A percentile compares a stretch with the other conserved stretches of the same genome.
Evolutionary conservation across 1,139 yeast species (phyloP).

Genomic region (Debaryomyces sp.): DNA sequence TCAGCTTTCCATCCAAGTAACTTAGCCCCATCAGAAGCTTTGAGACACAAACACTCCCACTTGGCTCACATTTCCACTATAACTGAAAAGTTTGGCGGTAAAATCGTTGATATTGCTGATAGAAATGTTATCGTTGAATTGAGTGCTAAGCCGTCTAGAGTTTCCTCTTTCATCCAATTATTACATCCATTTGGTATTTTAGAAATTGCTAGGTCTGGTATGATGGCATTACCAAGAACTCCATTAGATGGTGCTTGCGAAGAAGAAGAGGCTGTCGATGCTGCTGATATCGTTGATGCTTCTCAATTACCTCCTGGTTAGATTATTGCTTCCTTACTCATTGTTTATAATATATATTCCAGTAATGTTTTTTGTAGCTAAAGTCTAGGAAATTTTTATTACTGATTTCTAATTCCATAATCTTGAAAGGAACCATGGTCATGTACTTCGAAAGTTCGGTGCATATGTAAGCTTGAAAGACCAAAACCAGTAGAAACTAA

Average conservation of each 20-base stretch:
- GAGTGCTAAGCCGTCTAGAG: slow-evolving; percentile 90
- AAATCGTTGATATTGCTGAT: slow-evolving; percentile 87
- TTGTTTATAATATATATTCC: background rate
- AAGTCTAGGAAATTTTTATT: background rate
- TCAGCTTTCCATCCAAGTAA: slow-evolving; percentile 83
- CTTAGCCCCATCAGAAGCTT: slow-evolving; percentile 87
- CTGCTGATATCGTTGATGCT: slow-evolving; percentile 74
- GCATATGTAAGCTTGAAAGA: background rate
- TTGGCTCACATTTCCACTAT: slow-evolving; percentile 80
- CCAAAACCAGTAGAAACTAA: too few relatives aligned
- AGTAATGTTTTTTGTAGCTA: background rate
- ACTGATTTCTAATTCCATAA: background rate
- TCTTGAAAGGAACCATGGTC: background rate
- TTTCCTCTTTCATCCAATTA: slow-evolving; percentile 82
- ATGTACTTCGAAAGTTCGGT: background rate
- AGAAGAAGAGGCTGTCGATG: slow-evolving; percentile 56
- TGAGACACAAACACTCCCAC: slow-evolving; percentile 91
- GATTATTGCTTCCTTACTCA: slow-evolving; percentile 8
- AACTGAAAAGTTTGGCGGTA: slow-evolving; percentile 89
- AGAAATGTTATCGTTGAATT: slow-evolving; percentile 93
- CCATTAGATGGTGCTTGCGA: slow-evolving; percentile 64
- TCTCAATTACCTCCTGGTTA: slow-evolving; percentile 95
- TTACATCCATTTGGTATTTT: slow-evolving; percentile 94
- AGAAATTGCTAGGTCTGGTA: slow-evolving; percentile 96
- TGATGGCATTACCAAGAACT: slow-evolving; percentile 98